phyloP scores from a whole-genome alignment of 805 yeast genomes.

The Zygoascus tannicola region DNA sequence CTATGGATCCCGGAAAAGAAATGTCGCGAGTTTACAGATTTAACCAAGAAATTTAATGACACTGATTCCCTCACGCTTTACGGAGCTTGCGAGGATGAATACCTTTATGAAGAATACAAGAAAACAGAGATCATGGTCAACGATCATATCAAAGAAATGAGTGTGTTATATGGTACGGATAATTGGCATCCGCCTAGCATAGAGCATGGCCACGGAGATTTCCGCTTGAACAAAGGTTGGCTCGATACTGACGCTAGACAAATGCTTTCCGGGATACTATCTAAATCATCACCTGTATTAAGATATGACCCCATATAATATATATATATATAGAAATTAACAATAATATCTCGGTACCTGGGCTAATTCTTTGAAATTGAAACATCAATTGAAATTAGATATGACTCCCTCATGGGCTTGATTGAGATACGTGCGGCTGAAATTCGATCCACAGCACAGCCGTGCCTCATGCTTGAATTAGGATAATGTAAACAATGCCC shows the following conservation, averaged over 20 bases:
- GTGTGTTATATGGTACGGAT: conserved; percentile 9
- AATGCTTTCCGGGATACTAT: conserved; percentile 5
- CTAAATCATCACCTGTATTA: conserved; percentile 5
- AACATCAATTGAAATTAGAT: too few relatives aligned
- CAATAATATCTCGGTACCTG: too few relatives aligned
- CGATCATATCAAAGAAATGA: conserved; percentile 29
- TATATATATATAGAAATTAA: background rate
- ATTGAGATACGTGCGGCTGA: too few relatives aligned
- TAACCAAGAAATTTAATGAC: conserved; percentile 21
- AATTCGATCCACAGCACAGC: background rate
- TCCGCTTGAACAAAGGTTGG: background rate
- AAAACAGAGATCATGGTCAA: conserved; percentile 27
- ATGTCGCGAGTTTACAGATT: conserved; percentile 14
- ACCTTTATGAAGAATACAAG: conserved; percentile 27
- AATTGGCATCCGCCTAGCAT: background rate
- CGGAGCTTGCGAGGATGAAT: conserved; percentile 28
- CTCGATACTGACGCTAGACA: background rate
- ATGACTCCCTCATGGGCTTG: too few relatives aligned
- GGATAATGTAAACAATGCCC: background rate
- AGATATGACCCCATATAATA: conserved; percentile 9
- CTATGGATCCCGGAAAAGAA: conserved; percentile 38
- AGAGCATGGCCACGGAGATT: background rate
- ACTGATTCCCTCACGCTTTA: conserved; percentile 23
- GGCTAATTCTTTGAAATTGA: too few relatives aligned
- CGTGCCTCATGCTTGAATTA: background rate